Evolutionary conservation across 768 basidiomycete species (phyloP).

Genomic region (Coprinopsis cinerea): DNA sequence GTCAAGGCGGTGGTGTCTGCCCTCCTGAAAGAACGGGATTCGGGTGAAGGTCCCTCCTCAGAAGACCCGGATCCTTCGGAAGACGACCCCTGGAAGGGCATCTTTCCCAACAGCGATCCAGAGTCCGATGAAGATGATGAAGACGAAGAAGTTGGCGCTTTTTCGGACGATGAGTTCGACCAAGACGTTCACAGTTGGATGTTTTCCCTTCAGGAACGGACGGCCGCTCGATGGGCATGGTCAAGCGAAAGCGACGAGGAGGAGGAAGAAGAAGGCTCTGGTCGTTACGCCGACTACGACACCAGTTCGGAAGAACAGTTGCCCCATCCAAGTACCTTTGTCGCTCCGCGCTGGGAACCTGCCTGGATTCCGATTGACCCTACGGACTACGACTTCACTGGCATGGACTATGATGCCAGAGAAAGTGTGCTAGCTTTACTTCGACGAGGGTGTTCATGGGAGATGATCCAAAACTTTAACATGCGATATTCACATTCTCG

Average conservation of each 20-base stretch:
- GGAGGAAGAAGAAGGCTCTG: constrained; percentile 26
- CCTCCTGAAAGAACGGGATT: constrained; percentile 29
- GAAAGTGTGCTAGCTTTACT: constrained; percentile 30
- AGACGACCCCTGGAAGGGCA: constrained; percentile 65
- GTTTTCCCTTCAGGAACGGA: not conserved
- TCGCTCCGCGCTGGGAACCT: constrained; percentile 53
- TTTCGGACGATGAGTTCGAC: constrained; percentile 25
- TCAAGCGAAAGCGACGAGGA: constrained; percentile 24
- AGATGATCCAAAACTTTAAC: constrained; percentile 51
- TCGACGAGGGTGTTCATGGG: constrained; percentile 52
- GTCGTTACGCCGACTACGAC: constrained; percentile 4
- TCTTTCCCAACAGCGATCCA: constrained; percentile 44
- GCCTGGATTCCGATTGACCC: constrained; percentile 32
- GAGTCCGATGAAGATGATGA: constrained; percentile 25
- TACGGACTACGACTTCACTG: constrained; percentile 12
- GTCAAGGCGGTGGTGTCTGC: constrained; percentile 53
- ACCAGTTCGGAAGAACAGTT: constrained; percentile 11
- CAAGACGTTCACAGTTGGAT: constrained; percentile 27
- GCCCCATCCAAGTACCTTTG: constrained; percentile 8
- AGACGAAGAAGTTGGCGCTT: constrained; percentile 26
- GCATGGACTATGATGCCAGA: constrained; percentile 22
- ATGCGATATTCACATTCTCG: constrained; percentile 50
- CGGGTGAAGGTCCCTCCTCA: not conserved
- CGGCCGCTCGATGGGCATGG: constrained; percentile 1
- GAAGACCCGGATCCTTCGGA: constrained; percentile 19